Evolutionary conservation across 805 yeast genomes (phyloP), one percentile per base, ranked within the genome.

Genomic region (Metschnikowia orientalis): DNA sequence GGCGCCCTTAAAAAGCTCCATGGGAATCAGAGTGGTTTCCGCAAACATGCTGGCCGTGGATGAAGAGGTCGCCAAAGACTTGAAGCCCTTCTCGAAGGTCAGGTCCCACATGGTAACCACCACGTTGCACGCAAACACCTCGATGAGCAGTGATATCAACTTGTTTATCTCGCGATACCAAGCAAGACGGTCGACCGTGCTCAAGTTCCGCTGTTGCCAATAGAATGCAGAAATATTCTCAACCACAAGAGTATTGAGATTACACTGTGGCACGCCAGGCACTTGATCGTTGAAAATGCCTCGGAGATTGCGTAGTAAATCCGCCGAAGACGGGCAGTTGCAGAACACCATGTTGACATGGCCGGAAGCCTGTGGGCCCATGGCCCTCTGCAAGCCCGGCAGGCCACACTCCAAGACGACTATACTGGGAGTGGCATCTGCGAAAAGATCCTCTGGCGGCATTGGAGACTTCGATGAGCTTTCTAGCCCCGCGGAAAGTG

Each of bases 201-300:
- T n/a, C 20, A 29, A 22, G 6, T 29, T 21, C 11, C 32, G 26
- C 21, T 55, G 37, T 6, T 54, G 54, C 66, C 66, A 63, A 37
- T 50, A 56, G 34, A 50, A 61, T n/a, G 53, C 45, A 2, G 68
- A 61, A n/a, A 63, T 23, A 40, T 57, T 57, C 19, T 60, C 60
- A 4, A 60, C 40, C 6, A 60, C 35, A 8, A 59, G 20, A 14
- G 54, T 54, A 19, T 45, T 44, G 19, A 54, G 43, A 11, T 35
- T 29, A n/a, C 35, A 36, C 9, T 23, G n/a, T n/a, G n/a, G n/a
- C n/a, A n/a, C n/a, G n/a, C n/a, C n/a, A n/a, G n/a, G n/a, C n/a
- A n/a, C n/a, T 11, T 12, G 13, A 5, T 31, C 32, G 6, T 28
- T 19, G 12, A 9, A 24, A 12, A 40, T 34, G 7, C 14, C 28